Base-by-base conservation (phyloP, 2,329 filamentous ascomycete genomes). In the Bipolaris gigantea region DNA sequence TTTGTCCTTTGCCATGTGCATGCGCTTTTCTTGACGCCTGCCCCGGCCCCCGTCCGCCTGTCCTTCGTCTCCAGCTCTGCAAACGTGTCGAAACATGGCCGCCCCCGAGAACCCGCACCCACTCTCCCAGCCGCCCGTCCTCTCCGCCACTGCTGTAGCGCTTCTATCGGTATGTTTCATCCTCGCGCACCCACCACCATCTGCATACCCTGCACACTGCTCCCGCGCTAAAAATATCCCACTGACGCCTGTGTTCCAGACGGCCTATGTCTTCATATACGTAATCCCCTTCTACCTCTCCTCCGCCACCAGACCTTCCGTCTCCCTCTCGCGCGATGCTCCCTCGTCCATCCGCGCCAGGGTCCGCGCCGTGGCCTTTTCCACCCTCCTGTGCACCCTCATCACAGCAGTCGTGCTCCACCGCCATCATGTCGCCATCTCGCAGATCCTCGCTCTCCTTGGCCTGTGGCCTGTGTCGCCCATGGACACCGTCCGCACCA, bases 201-300 rank as follows among this genome's bases (percentile, higher is more conserved):
- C 21, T 21, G 21, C 21, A 21, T 53, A 45, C 42, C 52, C 50
- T 42, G 48, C 43, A 51, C 38, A 32, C 57, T 51, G 50, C 27
- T 56, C 27, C 38, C 21, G 53, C 23, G 30, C 38, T 25, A 58
- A 60, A 44, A 33, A 42, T 36, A 42, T 36, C 35, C 16, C 25
- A 25, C 25, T 7, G 56, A 73, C 65, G 43, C 41, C 45, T 57
- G 46, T 32, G 15, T 48, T 40, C 41, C 57, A 89, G 90, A 77
- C 92, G 58, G 75, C 87, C 57, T 96, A 95, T 76, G 96, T 91
- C n/a, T 74, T 92, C 64, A 77, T 91, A 77, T 99, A 97, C 77
- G 90, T 99, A 65, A 79, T 89, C 3, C 93, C 94, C 21, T 91
- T 97, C 75, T 97, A 99, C 79, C 80, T 93, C 59, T 94, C 88